These are phyloP conservation scores for Dendrostoma leiphaemia DNA, from an alignment of 2,329 filamentous ascomycete species.

Conservation along the genomic window DNA sequence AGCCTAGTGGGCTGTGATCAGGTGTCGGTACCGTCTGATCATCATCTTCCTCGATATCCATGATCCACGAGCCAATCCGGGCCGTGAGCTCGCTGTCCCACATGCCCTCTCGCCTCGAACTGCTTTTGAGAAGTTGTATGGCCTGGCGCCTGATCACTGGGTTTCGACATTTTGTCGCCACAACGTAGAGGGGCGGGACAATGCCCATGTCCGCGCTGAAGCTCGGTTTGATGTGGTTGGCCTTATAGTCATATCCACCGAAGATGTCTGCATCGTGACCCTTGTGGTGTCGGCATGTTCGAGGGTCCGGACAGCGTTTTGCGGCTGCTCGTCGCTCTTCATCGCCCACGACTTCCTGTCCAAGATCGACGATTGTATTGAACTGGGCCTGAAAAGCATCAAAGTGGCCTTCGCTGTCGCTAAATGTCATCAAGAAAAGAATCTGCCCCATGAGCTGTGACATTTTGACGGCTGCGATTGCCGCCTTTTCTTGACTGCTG, in stretches of 20 bases:
- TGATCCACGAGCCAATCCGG: constrained; percentile 54
- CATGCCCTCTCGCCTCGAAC: constrained; percentile 63
- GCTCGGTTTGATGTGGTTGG: constrained; percentile 55
- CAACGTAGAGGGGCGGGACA: constrained; percentile 62
- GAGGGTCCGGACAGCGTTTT: constrained; percentile 42
- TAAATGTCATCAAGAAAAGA: constrained; percentile 60
- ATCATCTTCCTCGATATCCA: constrained; percentile 52
- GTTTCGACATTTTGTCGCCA: constrained; percentile 66
- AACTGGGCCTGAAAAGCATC: constrained; percentile 54
- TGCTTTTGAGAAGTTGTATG: constrained; percentile 58
- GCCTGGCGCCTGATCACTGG: constrained; percentile 55
- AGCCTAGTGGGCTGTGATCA: constrained; percentile 23
- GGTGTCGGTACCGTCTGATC: constrained; percentile 28
- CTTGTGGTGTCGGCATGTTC: constrained; percentile 41
- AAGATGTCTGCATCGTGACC: constrained; percentile 35
- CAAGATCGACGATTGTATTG: constrained; percentile 54
- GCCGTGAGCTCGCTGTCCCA: constrained; percentile 64
- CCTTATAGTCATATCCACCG: constrained; percentile 40
- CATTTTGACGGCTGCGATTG: constrained; percentile 62
- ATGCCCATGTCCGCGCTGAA: constrained; percentile 66
- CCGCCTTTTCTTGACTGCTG: constrained; percentile 55
- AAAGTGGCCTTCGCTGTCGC: constrained; percentile 56
- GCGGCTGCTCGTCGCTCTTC: constrained; percentile 51
- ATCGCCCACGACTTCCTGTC: constrained; percentile 57
- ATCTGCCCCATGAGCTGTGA: constrained; percentile 56